Percentiles rank a stretch among this genome's conserved stretches.
Evolutionary conservation across 768 basidiomycete species (phyloP).

Genomic region (Xanthoconium purpureum): DNA sequence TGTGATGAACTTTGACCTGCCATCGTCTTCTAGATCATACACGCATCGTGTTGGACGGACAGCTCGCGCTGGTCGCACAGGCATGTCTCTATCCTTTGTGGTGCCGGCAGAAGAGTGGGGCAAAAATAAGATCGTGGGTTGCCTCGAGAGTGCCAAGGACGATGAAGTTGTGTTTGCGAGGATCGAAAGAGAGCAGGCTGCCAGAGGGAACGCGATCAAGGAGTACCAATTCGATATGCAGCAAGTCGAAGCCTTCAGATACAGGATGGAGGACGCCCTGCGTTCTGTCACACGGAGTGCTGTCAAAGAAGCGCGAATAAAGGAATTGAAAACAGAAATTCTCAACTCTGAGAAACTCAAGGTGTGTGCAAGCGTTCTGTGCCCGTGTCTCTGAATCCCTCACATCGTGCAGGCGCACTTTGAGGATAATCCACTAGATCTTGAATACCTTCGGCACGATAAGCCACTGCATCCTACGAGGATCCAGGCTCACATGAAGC

Average conservation of each 20-base stretch:
- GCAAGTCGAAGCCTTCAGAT: constrained; percentile 95
- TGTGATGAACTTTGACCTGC: constrained; percentile 98
- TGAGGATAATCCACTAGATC: constrained; percentile 92
- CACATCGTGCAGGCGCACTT: constrained; percentile 76
- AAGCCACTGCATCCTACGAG: constrained; percentile 89
- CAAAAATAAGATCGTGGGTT: constrained; percentile 69
- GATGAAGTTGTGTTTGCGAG: constrained; percentile 67
- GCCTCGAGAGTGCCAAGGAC: constrained; percentile 61
- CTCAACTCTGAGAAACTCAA: constrained; percentile 96
- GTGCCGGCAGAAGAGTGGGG: constrained; percentile 69
- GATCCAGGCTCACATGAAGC: constrained; percentile 92
- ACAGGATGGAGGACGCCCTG: constrained; percentile 96
- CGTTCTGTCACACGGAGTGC: constrained; percentile 82
- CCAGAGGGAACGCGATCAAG: constrained; percentile 54
- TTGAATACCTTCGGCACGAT: constrained; percentile 91
- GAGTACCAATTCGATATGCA: constrained; percentile 95
- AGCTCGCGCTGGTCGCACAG: constrained; percentile 91
- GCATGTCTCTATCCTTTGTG: constrained; percentile 88
- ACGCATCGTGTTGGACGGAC: constrained; percentile 96
- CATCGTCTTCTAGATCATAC: constrained; percentile 80
- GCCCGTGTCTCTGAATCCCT: neutral
- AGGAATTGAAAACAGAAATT: constrained; percentile 91
- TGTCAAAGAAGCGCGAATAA: constrained; percentile 87
- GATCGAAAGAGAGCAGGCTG: constrained; percentile 75
- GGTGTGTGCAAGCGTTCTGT: constrained; percentile 42